Percentiles rank a stretch among this genome's conserved stretches.
These are phyloP conservation scores for Sequoiadendron giganteum DNA, from an alignment of 75 land plant species.

Conservation along the genomic window DNA sequence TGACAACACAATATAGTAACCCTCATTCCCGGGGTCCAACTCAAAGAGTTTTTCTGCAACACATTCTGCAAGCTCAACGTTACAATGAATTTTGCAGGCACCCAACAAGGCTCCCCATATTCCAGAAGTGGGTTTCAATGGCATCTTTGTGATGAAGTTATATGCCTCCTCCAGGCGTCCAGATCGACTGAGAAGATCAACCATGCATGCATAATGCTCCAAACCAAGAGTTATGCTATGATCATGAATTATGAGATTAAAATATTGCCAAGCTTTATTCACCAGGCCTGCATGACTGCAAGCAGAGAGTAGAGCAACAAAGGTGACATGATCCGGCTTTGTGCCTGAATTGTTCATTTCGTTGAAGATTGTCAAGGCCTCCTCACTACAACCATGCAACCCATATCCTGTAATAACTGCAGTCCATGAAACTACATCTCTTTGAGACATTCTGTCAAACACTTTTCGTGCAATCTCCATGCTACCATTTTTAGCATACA, in stretches of 20 bases:
- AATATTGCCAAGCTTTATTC: conserved; percentile 6
- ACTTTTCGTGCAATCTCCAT: conserved; percentile 21
- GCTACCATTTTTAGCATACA: conserved; percentile 40
- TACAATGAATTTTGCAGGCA: conserved; percentile 23
- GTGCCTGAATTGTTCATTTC: conserved; percentile 11
- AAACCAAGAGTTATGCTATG: neutral
- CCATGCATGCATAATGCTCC: conserved; percentile 18
- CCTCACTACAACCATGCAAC: neutral
- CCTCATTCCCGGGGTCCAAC: neutral
- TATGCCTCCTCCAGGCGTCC: conserved; percentile 8
- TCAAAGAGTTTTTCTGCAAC: conserved; percentile 6
- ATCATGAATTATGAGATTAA: conserved; percentile 8
- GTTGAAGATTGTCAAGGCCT: neutral
- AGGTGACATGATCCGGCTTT: conserved; percentile 14
- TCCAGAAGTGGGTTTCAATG: conserved; percentile 8
- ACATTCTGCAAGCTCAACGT: conserved; percentile 7
- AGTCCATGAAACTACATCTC: conserved; percentile 4
- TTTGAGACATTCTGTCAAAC: neutral
- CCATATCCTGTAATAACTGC: conserved; percentile 30
- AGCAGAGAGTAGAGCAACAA: conserved; percentile 16
- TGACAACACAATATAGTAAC: conserved; percentile 19
- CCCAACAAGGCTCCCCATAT: conserved; percentile 17
- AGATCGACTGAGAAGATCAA: conserved; percentile 22
- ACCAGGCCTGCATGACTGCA: conserved; percentile 19
- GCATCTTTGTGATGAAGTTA: conserved; percentile 6